Evolutionary conservation across 495 filamentous ascomycete species (phyloP), one percentile per base, ranked within the genome.

Genomic region (Trichoderma erinaceum): DNA sequence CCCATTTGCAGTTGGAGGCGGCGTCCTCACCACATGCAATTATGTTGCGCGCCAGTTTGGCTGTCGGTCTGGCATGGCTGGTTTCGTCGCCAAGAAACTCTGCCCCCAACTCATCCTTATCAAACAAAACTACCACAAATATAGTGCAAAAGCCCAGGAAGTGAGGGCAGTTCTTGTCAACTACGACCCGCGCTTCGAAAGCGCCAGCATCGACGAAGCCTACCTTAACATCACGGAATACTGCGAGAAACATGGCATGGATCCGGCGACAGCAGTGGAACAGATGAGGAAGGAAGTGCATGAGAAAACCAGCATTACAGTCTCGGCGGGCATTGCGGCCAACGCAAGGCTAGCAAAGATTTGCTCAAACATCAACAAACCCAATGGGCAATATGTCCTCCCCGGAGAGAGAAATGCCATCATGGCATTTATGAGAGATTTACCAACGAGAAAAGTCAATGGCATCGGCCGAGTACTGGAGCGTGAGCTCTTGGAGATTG

Each of bases 331-430:
- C 11, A 97, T 99, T 68, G 96, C 91, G 0, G 88, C 92, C 3
- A 99, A 98, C 76, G 88, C 93, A 2, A 94, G 91, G 72, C 81
- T 99, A 6, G 94, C 96, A 23, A 99, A 99, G 78, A 96, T 99
- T 38, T 88, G 88, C 65, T 96, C 92, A 21, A 98, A 99, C 72
- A 86, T 86, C 70, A 97, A 98, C 78, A 98, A 99, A 73, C 95
- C 95, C 4, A 97, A 99, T 69, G 96, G 95, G 0, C 96, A 98
- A 73, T 98, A 89, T 69, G 71, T 83, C 11, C 80, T 98, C 6
- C 84, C 89, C 0, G 89, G 84, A 66, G 88, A 93, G 18, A 82
- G 93, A 23, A 74, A 77, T 25, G 83, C 87, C 3, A 89, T 98
- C 69, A 88, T 97, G 86, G 78, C 84, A 2, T 97, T 97, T 75